Conservation (phyloP, 331 rosid genomes). For the Spiraea crenata region DNA sequence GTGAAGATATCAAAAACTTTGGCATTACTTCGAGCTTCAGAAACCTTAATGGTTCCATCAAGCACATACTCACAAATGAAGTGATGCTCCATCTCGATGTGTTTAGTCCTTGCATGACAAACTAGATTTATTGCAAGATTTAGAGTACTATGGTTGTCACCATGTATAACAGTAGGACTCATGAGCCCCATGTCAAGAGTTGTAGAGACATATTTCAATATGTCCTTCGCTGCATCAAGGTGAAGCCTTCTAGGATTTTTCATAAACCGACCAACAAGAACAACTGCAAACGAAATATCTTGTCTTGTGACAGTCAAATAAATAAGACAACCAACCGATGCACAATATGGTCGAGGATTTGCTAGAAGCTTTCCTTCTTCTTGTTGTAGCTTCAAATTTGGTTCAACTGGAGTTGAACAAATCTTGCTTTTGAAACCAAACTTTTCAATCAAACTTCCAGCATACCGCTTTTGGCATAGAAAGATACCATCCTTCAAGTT, state of each 20-base stretch:
- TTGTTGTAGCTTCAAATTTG: not conserved
- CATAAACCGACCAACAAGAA: not conserved
- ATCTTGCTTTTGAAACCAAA: not conserved
- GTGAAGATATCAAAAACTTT: conserved; percentile 6
- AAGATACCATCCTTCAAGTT: not conserved
- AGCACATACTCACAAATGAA: conserved; percentile 6
- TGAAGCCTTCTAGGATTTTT: not conserved
- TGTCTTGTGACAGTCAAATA: conserved; percentile 5
- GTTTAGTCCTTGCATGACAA: conserved; percentile 9
- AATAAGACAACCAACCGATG: not conserved
- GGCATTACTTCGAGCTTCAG: not conserved
- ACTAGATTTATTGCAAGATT: conserved; percentile 7
- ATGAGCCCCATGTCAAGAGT: no score
- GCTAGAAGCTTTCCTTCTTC: not conserved
- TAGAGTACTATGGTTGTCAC: conserved; percentile 12
- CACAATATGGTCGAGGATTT: not conserved
- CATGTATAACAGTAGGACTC: not conserved
- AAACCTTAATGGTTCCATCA: not conserved
- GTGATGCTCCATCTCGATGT: conserved; percentile 5
- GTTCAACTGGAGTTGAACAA: not conserved
- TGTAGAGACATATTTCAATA: no score
- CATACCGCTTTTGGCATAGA: not conserved
- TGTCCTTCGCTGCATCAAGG: no score
- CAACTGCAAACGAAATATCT: not conserved
- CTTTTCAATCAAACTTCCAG: not conserved